Conservation (phyloP, 192 early-diverging fungal species). For the Chytriomyces confervae region DNA sequence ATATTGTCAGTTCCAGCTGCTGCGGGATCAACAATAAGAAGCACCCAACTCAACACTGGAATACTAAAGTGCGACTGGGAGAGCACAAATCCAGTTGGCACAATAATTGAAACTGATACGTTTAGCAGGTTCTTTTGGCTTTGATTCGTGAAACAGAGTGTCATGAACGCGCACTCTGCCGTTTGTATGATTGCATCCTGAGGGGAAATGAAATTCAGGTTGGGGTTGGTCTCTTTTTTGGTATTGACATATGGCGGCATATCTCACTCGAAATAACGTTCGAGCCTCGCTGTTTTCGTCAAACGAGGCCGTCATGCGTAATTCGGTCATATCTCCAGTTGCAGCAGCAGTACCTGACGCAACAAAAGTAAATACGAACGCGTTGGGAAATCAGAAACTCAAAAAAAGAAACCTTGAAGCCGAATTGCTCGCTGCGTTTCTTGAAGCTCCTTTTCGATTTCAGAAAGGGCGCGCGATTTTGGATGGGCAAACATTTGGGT, state of each 20-base stretch:
- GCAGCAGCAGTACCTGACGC: too few species aligned
- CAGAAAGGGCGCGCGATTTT: too few species aligned
- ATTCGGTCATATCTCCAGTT: too few species aligned
- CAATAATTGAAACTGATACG: neutral
- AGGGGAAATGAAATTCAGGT: neutral
- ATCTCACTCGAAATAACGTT: neutral
- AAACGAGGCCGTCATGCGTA: too few species aligned
- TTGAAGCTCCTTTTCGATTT: too few species aligned
- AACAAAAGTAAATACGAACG: too few species aligned
- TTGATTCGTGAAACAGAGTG: neutral
- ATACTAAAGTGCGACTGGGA: conserved; percentile 6
- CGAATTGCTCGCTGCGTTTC: too few species aligned
- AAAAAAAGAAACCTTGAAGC: too few species aligned
- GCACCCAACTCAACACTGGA: neutral
- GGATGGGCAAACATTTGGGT: too few species aligned
- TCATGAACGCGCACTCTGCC: neutral
- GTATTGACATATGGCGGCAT: neutral
- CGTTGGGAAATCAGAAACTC: too few species aligned
- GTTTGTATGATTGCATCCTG: neutral
- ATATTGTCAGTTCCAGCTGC: neutral
- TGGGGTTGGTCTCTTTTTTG: neutral
- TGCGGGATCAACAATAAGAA: neutral
- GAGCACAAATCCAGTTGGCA: neutral
- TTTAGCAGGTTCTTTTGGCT: neutral
- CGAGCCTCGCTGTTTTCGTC: neutral